Evolutionary conservation across 805 yeast genomes (phyloP), one percentile per base, ranked within the genome.

Genomic region (Candida montana): DNA sequence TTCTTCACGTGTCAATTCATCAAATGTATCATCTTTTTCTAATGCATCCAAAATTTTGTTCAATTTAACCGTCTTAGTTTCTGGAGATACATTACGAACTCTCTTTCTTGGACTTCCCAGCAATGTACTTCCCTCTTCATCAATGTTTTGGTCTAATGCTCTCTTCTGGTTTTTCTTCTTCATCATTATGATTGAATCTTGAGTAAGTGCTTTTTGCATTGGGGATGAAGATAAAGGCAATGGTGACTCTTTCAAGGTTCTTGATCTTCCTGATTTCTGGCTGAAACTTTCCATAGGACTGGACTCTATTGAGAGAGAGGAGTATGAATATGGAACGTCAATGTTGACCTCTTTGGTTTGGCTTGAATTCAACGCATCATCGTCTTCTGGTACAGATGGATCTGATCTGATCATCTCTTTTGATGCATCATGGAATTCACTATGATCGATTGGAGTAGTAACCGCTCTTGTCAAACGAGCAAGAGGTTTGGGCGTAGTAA

Each of bases 281-380:
- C 23, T 11, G 18, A 26, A 21, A 31, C 36, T 31, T 32, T 24
- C 36, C 26, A 41, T 23, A 6, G 44, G 44, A 32, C 44, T 41
- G 3, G 44, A 41, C 11, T 41, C 40, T 21, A 21, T 21, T 21
- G 24, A 21, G 9, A 21, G 9, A 7, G 24, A 11, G 9, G 40
- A 16, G 17, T 36, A 41, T 11, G 40, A 21, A 21, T 19, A 41
- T 33, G 44, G 44, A 21, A 41, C 31, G n/a, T 36, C 26, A 17
- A 36, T 32, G n/a, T 36, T 36, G 17, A 36, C 21, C 8, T 33
- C 35, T 15, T 9, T n/a, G 5, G 19, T 6, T 33, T 33, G 35
- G 23, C 28, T 33, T 4, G 5, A 23, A 5, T 19, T 2, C 5
- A 21, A 9, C 18, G n/a, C 20, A 4, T 23, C 20, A 3, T 23